A percentile compares a stretch with the other conserved stretches of the same genome.
Conservation (phyloP, 2,329 filamentous ascomycete species). For the Cadophora luteo-olivacea region DNA sequence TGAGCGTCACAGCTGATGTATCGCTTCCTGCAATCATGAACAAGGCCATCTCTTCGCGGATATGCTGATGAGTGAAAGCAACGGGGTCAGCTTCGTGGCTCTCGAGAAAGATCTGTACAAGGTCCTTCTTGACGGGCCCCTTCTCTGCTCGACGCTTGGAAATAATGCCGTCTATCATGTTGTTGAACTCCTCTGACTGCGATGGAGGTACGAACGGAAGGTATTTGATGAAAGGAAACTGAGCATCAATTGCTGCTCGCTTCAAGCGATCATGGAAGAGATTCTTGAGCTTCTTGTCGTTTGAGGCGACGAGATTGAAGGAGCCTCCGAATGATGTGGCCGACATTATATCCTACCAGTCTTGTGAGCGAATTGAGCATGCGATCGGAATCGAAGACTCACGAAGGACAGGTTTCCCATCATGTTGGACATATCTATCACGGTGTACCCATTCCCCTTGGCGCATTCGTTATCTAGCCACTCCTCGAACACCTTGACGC, state of each 20-base stretch:
- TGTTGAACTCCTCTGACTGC: slow-evolving; percentile 19
- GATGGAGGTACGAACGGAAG: slow-evolving; percentile 26
- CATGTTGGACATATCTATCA: slow-evolving; percentile 26
- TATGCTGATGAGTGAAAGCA: slow-evolving; percentile 29
- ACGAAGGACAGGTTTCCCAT: slow-evolving; percentile 31
- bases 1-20: slow-evolving; percentile 27
- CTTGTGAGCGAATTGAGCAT: background rate
- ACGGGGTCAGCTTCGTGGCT: slow-evolving; percentile 28
- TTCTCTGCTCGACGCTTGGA: slow-evolving; percentile 25
- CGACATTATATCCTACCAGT: slow-evolving; percentile 31
- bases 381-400: background rate
- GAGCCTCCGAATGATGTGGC: slow-evolving; percentile 34
- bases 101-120: slow-evolving; percentile 34
- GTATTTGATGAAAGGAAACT: slow-evolving; percentile 31
- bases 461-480: slow-evolving; percentile 24
- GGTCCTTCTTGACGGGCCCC: slow-evolving; percentile 25
- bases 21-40: slow-evolving; percentile 36
- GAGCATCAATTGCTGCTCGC: slow-evolving; percentile 23
- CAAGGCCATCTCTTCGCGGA: slow-evolving; percentile 33
- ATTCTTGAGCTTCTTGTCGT: slow-evolving; percentile 29
- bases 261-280: slow-evolving; percentile 28
- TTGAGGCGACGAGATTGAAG: slow-evolving; percentile 30
- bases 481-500: slow-evolving; percentile 26
- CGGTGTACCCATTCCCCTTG: slow-evolving; percentile 20
- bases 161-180: slow-evolving; percentile 29